Percentiles rank a stretch among this genome's conserved stretches.
These are phyloP conservation scores for Eucalyptus coolabah DNA, from an alignment of 345 rosid genomes.

Conservation along the genomic window DNA sequence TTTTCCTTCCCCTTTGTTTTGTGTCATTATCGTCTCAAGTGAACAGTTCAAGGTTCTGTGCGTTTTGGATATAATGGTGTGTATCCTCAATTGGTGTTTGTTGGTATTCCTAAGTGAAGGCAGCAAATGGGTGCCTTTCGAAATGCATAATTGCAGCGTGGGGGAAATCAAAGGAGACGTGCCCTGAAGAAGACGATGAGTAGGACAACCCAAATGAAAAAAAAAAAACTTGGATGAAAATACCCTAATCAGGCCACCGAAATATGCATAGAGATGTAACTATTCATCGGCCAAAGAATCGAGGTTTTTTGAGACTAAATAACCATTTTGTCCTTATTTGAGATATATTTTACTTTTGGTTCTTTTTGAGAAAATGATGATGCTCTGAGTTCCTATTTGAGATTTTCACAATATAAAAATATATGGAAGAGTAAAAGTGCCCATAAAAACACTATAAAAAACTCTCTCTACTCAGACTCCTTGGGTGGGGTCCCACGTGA, in stretches of 20 bases:
- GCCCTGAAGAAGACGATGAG: background rate
- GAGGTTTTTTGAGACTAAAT: too few relatives aligned
- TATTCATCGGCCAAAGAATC: too few relatives aligned
- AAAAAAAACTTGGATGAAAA: too few relatives aligned
- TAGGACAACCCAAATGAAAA: too few relatives aligned
- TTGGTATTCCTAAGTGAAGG: background rate
- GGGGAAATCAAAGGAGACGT: background rate
- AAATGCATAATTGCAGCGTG: background rate
- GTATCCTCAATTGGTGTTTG: background rate
- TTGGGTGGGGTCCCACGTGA: conserved; percentile 16
- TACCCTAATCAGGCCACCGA: too few relatives aligned
- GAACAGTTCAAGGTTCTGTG: background rate
- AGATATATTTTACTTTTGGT: too few relatives aligned
- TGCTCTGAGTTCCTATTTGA: too few relatives aligned
- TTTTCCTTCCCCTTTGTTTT: background rate
- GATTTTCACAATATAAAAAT: too few relatives aligned
- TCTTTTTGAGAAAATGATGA: too few relatives aligned
- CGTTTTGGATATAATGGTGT: background rate
- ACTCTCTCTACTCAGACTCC: conserved; percentile 15
- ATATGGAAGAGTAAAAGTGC: background rate
- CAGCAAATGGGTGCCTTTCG: background rate
- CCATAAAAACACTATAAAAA: too few relatives aligned
- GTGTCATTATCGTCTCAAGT: background rate
- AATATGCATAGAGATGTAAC: too few relatives aligned
- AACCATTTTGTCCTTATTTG: too few relatives aligned